A percentile compares a stretch with the other conserved stretches of the same genome.
These are phyloP conservation scores for Arachnomyces sp. DNA, from an alignment of 2,329 filamentous ascomycete species.

Conservation along the genomic window DNA sequence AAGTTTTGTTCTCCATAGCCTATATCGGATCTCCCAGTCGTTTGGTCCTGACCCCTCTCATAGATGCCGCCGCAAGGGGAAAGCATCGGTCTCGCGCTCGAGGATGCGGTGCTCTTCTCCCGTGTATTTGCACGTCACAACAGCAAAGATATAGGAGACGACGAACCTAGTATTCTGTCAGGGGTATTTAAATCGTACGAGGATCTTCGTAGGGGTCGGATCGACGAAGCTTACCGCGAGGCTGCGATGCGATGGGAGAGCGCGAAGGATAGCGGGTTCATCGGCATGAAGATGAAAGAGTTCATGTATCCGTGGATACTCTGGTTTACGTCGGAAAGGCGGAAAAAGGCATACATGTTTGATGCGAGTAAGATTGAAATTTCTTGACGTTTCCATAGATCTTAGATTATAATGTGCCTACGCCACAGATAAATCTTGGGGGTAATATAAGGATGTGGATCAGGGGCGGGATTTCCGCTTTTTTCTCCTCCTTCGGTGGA, in stretches of 20 bases:
- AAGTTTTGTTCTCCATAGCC: constrained; percentile 11
- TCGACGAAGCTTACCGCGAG: constrained; percentile 4
- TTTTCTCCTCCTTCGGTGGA: no score
- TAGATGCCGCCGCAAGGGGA: constrained; percentile 42
- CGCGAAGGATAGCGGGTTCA: constrained; percentile 3
- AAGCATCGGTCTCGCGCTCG: constrained; percentile 37
- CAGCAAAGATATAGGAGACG: no score
- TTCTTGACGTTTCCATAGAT: not conserved
- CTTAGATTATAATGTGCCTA: no score
- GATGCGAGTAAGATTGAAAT: constrained; percentile 2
- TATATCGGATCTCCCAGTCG: not conserved
- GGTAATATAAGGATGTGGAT: no score
- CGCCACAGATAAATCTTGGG: no score
- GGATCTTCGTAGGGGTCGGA: constrained; percentile 2
- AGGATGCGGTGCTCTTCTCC: constrained; percentile 38
- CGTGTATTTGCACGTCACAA: constrained; percentile 28
- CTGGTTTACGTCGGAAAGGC: constrained; percentile 3
- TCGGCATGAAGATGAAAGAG: constrained; percentile 7
- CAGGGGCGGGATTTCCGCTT: no score
- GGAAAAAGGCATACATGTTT: constrained; percentile 2
- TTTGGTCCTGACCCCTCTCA: not conserved
- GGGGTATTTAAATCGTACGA: constrained; percentile 5
- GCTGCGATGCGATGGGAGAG: constrained; percentile 7
- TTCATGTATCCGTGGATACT: constrained; percentile 3
- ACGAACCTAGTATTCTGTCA: not conserved